Base-by-base conservation (phyloP, 306 rosid genomes). In the Malus domestica region DNA sequence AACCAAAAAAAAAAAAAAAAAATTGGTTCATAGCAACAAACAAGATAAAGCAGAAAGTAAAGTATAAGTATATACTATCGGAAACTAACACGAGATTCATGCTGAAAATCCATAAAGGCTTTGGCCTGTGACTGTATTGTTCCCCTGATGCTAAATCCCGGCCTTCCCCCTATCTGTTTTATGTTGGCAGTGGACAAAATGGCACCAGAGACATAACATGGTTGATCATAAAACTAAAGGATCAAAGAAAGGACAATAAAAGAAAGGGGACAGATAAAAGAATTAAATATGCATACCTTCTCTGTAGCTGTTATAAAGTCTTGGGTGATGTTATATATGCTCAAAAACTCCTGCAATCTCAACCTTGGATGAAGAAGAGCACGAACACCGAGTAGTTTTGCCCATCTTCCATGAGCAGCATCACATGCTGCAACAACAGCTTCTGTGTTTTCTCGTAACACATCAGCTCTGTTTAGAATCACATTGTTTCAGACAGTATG, bases 351-450 rank as follows among this genome's bases (percentile, higher is more conserved):
- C 87, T 86, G 99, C 82, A 96, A 79, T 86, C 88, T 96, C 90
- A 96, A 87, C 88, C 82, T 96, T 18, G 99, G 99, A 88, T 96
- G 99, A 69, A 96, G 93, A 68, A 86, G 79, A 80, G 93, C 93
- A 80, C 99, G 98, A 74, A 96, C 99, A 68, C 99, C 99, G 68
- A 96, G 97, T 78, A 96, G 92, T 84, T 96, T 96, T 2, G 99
- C 99, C 99, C 99, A 96, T 88, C 99, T 89, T 83, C 99, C 99
- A 80, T 96, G 99, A 79, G 99, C 98, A 85, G 97, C 97, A 89
- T 96, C 99, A 79, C 98, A 96, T 65, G 99, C 99, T 74, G 99
- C 99, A 88, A 96, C 91, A 83, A 96, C 96, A 67, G 99, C 99
- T 96, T 92, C 99, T 85, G 99, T 92, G 86, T 96, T 96, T 89